Conservation (phyloP, 73 alveolate genomes). For the Urostyla sp. region DNA sequence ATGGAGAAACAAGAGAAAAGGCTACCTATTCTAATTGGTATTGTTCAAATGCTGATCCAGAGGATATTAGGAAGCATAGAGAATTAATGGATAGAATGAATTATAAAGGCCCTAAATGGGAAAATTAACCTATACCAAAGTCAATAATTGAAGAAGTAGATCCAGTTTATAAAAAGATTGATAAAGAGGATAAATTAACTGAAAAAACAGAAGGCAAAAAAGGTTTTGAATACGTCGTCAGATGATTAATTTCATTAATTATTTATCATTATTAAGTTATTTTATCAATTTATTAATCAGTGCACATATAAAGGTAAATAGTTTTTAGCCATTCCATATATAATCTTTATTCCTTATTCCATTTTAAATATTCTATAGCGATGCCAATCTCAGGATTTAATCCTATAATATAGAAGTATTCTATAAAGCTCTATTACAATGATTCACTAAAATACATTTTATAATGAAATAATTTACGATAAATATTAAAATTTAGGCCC, state of each 20-base stretch:
- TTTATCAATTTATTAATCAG: not conserved
- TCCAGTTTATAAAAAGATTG: slow-evolving; percentile 54
- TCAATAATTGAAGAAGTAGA: slow-evolving; percentile 76
- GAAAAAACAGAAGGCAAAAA: slow-evolving; percentile 63
- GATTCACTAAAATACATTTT: slow-evolving; percentile 32
- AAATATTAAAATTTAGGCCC: slow-evolving; percentile 17
- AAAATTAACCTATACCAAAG: slow-evolving; percentile 77
- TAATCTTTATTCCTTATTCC: slow-evolving; percentile 59
- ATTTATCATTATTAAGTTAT: not conserved
- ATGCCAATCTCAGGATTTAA: slow-evolving; percentile 64
- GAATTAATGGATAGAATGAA: slow-evolving; percentile 85
- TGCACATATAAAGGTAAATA: not conserved
- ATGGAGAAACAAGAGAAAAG: slow-evolving; percentile 74
- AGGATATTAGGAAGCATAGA: slow-evolving; percentile 84
- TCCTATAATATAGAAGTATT: slow-evolving; percentile 50
- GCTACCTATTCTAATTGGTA: slow-evolving; percentile 79
- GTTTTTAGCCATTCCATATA: slow-evolving; percentile 62
- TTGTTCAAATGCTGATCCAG: slow-evolving; percentile 89
- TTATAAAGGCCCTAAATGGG: slow-evolving; percentile 92
- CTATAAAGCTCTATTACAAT: slow-evolving; percentile 31
- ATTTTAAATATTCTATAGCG: slow-evolving; percentile 31
- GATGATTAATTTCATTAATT: slow-evolving; percentile 48
- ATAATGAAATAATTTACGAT: too few species aligned
- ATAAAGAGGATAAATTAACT: slow-evolving; percentile 48
- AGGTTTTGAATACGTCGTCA: slow-evolving; percentile 67